These are phyloP conservation scores for Austroboletus niveus DNA, from an alignment of 1,284 basidiomycete genomes.

Conservation along the genomic window DNA sequence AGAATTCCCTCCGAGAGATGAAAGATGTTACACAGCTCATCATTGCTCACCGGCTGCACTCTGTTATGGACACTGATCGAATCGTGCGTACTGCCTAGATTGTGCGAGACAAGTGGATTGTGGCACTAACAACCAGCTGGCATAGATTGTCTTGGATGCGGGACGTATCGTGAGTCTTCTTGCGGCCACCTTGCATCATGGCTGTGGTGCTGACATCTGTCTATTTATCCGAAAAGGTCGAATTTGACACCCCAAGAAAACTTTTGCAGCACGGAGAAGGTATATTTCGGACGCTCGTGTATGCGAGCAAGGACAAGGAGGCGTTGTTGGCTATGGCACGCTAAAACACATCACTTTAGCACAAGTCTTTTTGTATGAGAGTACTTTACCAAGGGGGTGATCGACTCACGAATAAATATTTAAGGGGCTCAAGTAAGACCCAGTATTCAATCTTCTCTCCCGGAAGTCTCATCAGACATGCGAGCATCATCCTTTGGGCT, in stretches of 20 bases:
- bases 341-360: constrained; percentile 2
- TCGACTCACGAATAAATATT: no score
- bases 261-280: neutral
- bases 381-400: no score
- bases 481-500: no score
- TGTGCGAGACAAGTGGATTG: neutral
- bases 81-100: constrained; percentile 22
- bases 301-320: constrained; percentile 8
- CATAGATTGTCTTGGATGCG: constrained; percentile 14
- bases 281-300: constrained; percentile 4
- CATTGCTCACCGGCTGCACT: constrained; percentile 37
- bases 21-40: constrained; percentile 33
- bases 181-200: neutral
- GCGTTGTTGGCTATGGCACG: neutral
- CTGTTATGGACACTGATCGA: constrained; percentile 37
- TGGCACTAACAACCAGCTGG: neutral
- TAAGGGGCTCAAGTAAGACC: no score
- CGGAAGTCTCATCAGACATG: no score
- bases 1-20: constrained; percentile 30
- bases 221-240: neutral
- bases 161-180: constrained; percentile 9
- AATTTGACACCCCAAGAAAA: constrained; percentile 6
- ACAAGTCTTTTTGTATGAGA: neutral
- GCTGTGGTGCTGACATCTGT: no score
- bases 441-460: no score